These are phyloP conservation scores for Mycosarcoma mackinlayi DNA, from an alignment of 1,284 basidiomycete species.

Conservation along the genomic window DNA sequence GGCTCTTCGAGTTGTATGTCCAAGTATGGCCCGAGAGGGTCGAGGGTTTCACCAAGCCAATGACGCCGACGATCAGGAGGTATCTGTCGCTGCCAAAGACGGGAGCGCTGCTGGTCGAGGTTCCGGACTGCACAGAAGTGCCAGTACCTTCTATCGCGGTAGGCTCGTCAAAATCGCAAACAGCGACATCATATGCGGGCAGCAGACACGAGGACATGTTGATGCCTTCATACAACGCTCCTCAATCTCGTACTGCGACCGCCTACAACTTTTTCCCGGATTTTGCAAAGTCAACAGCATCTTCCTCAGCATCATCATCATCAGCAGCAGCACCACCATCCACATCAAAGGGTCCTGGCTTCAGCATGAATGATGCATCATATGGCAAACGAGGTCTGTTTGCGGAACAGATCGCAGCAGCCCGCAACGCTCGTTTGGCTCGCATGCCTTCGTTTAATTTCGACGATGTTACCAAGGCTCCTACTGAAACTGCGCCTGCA, in stretches of 20 bases:
- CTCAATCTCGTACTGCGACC: slow-evolving; percentile 3
- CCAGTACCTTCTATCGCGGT: no score
- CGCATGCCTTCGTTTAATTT: slow-evolving; percentile 31
- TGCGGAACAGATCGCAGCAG: slow-evolving; percentile 43
- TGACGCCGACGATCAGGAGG: slow-evolving; percentile 70
- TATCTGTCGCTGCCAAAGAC: slow-evolving; percentile 68
- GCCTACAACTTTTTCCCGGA: slow-evolving; percentile 40
- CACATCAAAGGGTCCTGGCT: background rate
- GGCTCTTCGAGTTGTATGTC: slow-evolving; percentile 69
- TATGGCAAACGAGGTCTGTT: slow-evolving; percentile 33
- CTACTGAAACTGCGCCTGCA: background rate
- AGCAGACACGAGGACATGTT: slow-evolving; percentile 5
- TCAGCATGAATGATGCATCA: slow-evolving; percentile 35
- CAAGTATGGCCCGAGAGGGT: slow-evolving; percentile 70
- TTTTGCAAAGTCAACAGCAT: slow-evolving; percentile 7
- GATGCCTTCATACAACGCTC: background rate
- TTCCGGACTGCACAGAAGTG: slow-evolving; percentile 6
- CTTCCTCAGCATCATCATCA: slow-evolving; percentile 1
- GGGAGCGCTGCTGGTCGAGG: slow-evolving; percentile 35
- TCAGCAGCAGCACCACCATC: slow-evolving; percentile 1
- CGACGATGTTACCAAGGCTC: slow-evolving; percentile 15
- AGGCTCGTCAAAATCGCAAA: background rate
- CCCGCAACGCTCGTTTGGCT: slow-evolving; percentile 28
- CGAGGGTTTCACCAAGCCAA: slow-evolving; percentile 69
- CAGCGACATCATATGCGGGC: background rate